Percentiles rank a stretch among this genome's conserved stretches.
These are phyloP conservation scores for Wallemia hederae DNA, from an alignment of 1,284 basidiomycete genomes.

Conservation along the genomic window DNA sequence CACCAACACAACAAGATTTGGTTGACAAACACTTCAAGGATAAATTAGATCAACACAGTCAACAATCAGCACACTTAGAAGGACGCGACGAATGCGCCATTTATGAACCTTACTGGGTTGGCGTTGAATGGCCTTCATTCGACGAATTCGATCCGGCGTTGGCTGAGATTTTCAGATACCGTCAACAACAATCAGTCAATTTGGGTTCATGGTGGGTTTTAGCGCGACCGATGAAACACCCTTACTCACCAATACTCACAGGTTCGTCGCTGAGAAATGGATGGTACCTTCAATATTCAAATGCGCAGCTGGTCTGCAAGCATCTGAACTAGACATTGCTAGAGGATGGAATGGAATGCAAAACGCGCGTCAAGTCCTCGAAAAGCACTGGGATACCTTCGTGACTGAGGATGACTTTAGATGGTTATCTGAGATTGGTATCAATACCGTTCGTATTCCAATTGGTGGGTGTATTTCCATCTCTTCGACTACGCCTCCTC, in stretches of 20 bases:
- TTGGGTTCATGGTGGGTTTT: slow-evolving; percentile 28
- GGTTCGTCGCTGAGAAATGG: slow-evolving; percentile 52
- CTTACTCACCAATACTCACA: slow-evolving; percentile 9
- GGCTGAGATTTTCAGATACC: slow-evolving; percentile 28
- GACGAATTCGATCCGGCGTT: slow-evolving; percentile 20
- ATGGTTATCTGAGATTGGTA: slow-evolving; percentile 16
- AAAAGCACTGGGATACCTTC: slow-evolving; percentile 51
- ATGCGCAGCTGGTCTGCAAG: slow-evolving; percentile 27
- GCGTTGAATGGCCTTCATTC: neutral
- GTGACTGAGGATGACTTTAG: slow-evolving; percentile 32
- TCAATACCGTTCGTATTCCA: slow-evolving; percentile 41
- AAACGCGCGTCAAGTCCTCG: slow-evolving; percentile 27
- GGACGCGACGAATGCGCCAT: neutral
- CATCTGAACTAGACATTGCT: slow-evolving; percentile 26
- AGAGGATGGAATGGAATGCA: slow-evolving; percentile 21
- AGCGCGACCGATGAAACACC: neutral
- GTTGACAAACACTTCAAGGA: neutral
- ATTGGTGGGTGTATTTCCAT: neutral
- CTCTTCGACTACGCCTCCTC: neutral
- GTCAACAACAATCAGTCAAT: slow-evolving; percentile 34
- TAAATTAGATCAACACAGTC: neutral
- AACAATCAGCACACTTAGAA: too few relatives aligned
- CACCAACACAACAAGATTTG: neutral
- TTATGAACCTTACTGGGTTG: neutral
- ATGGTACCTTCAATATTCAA: slow-evolving; percentile 39